Conservation (phyloP, 108 stramenopile species). For the Thalassiosira profunda region DNA sequence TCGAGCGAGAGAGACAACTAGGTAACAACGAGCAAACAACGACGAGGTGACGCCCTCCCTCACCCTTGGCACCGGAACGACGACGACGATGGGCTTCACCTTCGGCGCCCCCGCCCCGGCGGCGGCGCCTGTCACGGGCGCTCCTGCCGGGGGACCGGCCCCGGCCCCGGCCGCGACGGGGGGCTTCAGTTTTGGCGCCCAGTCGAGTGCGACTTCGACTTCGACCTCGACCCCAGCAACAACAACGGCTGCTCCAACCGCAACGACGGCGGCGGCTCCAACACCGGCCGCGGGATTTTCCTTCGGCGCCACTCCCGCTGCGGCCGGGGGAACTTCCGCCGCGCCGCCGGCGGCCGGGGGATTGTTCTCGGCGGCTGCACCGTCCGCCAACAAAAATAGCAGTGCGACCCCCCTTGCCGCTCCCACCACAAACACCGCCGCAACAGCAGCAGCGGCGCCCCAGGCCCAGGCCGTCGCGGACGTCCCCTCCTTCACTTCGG, state of each 20-base stretch:
- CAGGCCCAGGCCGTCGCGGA: no score
- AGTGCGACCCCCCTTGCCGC: conserved; percentile 5
- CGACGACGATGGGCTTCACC: not conserved
- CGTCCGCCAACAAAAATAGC: no score
- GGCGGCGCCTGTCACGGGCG: conserved; percentile 1
- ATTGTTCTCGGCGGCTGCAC: no score
- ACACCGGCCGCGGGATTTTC: conserved; percentile 27
- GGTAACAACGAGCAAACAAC: no score
- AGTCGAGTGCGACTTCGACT: conserved; percentile 6
- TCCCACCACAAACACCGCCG: not conserved
- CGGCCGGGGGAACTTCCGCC: no score
- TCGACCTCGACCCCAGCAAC: not conserved
- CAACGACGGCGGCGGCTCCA: conserved; percentile 4
- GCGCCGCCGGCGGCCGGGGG: no score
- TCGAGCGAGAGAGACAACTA: no score
- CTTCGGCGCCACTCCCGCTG: conserved; percentile 4
- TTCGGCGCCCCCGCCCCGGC: conserved; percentile 9
- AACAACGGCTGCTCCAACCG: no score
- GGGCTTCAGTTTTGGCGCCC: conserved; percentile 33
- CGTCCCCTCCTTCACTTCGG: conserved; percentile 38
- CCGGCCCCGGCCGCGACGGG: conserved; percentile 18
- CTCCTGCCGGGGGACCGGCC: conserved; percentile 1
- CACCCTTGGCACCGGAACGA: no score
- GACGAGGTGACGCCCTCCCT: no score
- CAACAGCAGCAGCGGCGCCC: no score